A percentile compares a stretch with the other conserved stretches of the same genome.
Conservation (phyloP, 2,329 filamentous ascomycete genomes). For the Colletotrichum simmondsii region DNA sequence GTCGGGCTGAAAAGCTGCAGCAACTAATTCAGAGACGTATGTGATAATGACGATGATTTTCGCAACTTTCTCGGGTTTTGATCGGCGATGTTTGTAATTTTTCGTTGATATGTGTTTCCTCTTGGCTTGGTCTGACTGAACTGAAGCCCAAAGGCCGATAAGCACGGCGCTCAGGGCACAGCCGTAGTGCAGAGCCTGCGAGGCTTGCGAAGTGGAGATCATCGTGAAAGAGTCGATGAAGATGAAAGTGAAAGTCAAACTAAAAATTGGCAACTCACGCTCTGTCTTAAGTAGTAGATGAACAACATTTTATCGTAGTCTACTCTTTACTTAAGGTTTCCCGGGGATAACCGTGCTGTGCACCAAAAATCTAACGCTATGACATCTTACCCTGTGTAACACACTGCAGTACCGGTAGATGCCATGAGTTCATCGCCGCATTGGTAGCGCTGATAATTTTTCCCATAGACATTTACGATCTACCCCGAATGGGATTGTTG, state of each 20-base stretch:
- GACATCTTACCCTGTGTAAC: not conserved
- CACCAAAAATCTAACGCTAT: not conserved
- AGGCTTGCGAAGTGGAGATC: not conserved
- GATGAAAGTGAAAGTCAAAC: too few species aligned
- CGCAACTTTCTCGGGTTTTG: not conserved
- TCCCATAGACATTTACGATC: slow-evolving; percentile 3
- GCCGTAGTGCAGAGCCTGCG: slow-evolving; percentile 10
- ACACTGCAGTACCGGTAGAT: not conserved
- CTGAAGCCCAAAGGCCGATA: not conserved
- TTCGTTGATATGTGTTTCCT: not conserved
- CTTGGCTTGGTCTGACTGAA: not conserved
- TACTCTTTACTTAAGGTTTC: not conserved
- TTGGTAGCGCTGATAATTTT: slow-evolving; percentile 3
- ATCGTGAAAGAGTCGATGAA: not conserved
- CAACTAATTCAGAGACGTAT: not conserved
- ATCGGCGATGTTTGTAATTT: not conserved
- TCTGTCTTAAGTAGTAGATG: not conserved
- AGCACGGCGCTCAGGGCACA: not conserved
- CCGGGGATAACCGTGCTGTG: not conserved
- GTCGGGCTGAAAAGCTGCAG: too few species aligned
- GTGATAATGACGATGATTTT: not conserved
- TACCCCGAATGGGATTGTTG: not conserved
- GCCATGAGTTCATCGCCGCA: not conserved
- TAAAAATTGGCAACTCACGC: not conserved
- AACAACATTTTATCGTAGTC: rapidly evolving